Percentiles rank a stretch among this genome's conserved stretches.
phyloP scores from a whole-genome alignment of 345 rosid genomes.

The Adansonia digitata region DNA sequence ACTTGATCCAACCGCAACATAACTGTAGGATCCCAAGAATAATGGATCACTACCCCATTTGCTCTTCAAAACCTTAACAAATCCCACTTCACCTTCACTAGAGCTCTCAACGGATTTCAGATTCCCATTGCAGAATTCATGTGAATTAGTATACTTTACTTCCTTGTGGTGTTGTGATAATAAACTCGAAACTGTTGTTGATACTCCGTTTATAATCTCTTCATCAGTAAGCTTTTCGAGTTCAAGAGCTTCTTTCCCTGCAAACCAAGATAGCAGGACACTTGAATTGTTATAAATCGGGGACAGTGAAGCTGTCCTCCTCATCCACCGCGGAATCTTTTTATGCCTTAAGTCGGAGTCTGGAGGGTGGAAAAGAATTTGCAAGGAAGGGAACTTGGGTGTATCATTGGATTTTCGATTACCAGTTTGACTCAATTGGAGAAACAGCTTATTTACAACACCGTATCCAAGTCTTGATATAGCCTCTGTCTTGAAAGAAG shows the following conservation, averaged over 20 bases:
- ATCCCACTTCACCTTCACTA: conserved; percentile 25
- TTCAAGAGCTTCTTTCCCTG: conserved; percentile 91
- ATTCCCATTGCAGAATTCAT: conserved; percentile 38
- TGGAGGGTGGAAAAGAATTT: conserved; percentile 58
- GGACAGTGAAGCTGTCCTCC: conserved; percentile 70
- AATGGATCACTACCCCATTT: conserved; percentile 90
- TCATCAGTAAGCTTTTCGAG: conserved; percentile 69
- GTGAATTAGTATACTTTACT: conserved; percentile 9
- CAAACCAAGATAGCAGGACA: conserved; percentile 84
- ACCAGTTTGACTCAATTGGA: conserved; percentile 37
- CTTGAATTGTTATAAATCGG: conserved; percentile 72
- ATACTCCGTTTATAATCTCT: conserved; percentile 65
- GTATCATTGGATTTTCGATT: conserved; percentile 18
- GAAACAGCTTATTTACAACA: conserved; percentile 87
- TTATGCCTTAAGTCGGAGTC: conserved; percentile 48
- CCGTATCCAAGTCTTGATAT: conserved; percentile 83
- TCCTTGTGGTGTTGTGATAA: conserved; percentile 19
- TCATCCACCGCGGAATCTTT: conserved; percentile 92
- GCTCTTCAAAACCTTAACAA: conserved; percentile 61
- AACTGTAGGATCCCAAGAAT: conserved; percentile 85
- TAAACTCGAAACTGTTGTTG: conserved; percentile 53
- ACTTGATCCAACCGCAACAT: conserved; percentile 82
- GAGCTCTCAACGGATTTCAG: conserved; percentile 4
- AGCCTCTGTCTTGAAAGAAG: conserved; percentile 67
- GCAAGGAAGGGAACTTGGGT: conserved; percentile 55